Evolutionary conservation across 768 basidiomycete species (phyloP), one percentile per base, ranked within the genome.

Genomic region (Hypsizygus marmoreus): DNA sequence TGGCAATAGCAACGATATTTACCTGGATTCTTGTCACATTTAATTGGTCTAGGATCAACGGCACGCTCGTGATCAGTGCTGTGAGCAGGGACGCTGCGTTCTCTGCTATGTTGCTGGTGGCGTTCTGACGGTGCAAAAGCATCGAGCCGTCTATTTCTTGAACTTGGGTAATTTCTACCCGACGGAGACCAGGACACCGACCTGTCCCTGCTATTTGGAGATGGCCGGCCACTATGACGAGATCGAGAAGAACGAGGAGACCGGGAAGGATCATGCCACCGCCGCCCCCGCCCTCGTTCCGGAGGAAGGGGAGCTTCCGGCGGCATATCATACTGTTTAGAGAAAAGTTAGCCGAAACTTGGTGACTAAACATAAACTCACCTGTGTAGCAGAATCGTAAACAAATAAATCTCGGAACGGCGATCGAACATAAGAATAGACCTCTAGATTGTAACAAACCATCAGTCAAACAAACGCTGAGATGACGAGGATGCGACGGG

Each of bases 351-450:
- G 23, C 57, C 46, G 42, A 53, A 44, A 45, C 29, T 32, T 22
- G 26, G 38, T 36, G n/a, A 41, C 31, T 17, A 14, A 14, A n/a
- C 11, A 50, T 25, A 19, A 32, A 56, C 66, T 51, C 55, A 89
- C 93, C 80, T 97, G 93, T 11, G 82, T 89, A 4, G 81, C 75
- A 11, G 74, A 74, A 62, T 97, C 94, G 60, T 95, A 97, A 9
- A 80, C 74, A 40, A 82, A 78, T 17, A 97, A 74, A 64, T 94
- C 91, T 56, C 82, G 82, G 64, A 82, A 95, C 2, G 94, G 94
- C 7, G 92, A 95, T 40, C 94, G 79, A 14, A 95, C 74, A 62
- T 89, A 97, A 31, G 79, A 81, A 62, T 95, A 97, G 29, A 97
- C 76, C 67, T 97, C 94, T 94, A 51, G 13, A 37, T 26, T 39